A percentile compares a stretch with the other conserved stretches of the same genome.
Conservation (phyloP, 306 rosid species). For the Lotus japonicus region DNA sequence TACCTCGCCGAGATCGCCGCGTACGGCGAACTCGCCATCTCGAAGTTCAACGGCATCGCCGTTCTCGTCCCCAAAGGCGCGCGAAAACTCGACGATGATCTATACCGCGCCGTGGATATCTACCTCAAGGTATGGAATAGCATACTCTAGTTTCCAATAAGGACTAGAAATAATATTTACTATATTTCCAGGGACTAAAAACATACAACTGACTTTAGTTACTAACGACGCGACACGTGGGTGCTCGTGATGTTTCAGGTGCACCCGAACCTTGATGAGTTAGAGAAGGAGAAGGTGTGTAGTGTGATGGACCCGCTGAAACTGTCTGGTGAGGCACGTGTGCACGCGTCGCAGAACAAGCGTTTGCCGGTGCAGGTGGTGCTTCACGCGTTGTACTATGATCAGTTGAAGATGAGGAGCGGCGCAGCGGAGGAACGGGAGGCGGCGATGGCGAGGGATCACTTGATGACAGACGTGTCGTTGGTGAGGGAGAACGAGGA, state of each 20-base stretch:
- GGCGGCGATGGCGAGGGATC: conserved; percentile 27
- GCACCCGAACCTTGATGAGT: conserved; percentile 74
- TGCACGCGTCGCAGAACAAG: conserved; percentile 87
- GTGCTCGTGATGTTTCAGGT: conserved; percentile 35
- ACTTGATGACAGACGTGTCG: conserved; percentile 61
- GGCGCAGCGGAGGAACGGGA: conserved; percentile 34
- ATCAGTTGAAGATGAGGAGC: conserved; percentile 69
- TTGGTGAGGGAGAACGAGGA: conserved; percentile 75
- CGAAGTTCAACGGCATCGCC: conserved; percentile 73
- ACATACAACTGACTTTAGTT: too few relatives aligned
- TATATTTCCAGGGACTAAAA: too few relatives aligned
- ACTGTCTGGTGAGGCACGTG: conserved; percentile 73
- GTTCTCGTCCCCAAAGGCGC: conserved; percentile 51
- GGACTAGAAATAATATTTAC: too few relatives aligned
- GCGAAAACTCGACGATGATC: conserved; percentile 69
- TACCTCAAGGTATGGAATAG: conserved; percentile 50
- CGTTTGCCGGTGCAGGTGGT: conserved; percentile 77
- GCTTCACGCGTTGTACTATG: conserved; percentile 85
- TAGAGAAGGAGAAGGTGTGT: conserved; percentile 82
- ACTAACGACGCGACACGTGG: too few relatives aligned
- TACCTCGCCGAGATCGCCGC: conserved; percentile 64
- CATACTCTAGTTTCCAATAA: neutral
- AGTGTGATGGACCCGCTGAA: conserved; percentile 79
- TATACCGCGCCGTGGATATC: conserved; percentile 75
- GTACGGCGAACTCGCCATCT: conserved; percentile 46